Percentiles rank a stretch among this genome's conserved stretches.
phyloP scores from a whole-genome alignment of 306 rosid genomes.

The Corylus heterophylla region DNA sequence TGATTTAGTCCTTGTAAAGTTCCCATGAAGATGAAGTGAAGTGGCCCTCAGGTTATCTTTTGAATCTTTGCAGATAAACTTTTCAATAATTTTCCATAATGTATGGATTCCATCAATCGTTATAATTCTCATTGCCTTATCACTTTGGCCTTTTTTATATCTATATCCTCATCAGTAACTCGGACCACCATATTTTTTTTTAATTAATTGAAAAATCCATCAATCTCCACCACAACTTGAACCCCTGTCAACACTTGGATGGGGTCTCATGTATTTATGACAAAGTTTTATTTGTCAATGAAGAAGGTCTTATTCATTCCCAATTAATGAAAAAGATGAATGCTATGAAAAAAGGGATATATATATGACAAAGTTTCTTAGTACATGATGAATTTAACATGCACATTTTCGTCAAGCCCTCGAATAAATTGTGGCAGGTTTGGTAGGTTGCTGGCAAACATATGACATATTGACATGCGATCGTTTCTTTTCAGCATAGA shows the following conservation, averaged over 20 bases:
- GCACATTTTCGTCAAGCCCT: neutral
- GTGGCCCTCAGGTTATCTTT: conserved; percentile 38
- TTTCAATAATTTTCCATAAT: neutral
- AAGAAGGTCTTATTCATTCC: conserved; percentile 2
- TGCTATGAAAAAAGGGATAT: neutral
- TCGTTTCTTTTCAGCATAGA: neutral
- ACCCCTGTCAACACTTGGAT: conserved; percentile 27
- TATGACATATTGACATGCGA: neutral
- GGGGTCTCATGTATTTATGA: conserved; percentile 37
- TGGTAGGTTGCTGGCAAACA: neutral
- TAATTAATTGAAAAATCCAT: conserved; percentile 6
- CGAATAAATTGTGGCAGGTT: neutral
- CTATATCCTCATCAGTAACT: conserved; percentile 57
- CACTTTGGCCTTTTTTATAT: conserved; percentile 17
- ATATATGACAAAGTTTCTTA: neutral
- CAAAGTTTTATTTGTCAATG: conserved; percentile 16
- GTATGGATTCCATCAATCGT: conserved; percentile 31
- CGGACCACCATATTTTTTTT: conserved; percentile 57
- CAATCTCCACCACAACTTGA: conserved; percentile 30
- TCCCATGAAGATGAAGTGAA: conserved; percentile 51
- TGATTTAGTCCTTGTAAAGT: conserved; percentile 39
- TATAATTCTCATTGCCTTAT: conserved; percentile 27
- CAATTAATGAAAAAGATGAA: neutral
- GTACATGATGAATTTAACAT: neutral
- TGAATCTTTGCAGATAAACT: neutral